These are phyloP conservation scores for Mycotypha africana DNA, from an alignment of 371 early-diverging fungal genomes.

Conservation along the genomic window DNA sequence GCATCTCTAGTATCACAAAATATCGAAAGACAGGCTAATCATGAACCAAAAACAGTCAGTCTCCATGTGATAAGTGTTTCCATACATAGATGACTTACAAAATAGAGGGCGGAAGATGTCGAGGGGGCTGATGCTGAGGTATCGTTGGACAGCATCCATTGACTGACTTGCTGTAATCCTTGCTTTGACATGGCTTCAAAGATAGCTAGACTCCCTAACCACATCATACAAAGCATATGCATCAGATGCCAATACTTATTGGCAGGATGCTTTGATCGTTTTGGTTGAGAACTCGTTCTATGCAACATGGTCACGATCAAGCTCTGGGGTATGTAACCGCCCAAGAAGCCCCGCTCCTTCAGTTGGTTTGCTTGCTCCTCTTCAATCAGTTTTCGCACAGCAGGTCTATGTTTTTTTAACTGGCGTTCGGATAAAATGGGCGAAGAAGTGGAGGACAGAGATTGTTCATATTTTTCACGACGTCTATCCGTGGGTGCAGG, in stretches of 20 bases:
- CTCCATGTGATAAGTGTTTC: no score
- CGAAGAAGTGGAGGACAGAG: slow-evolving; percentile 13
- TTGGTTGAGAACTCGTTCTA: slow-evolving; percentile 2
- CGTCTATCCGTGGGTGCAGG: slow-evolving; percentile 11
- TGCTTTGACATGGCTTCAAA: slow-evolving; percentile 27
- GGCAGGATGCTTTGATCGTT: slow-evolving; percentile 3
- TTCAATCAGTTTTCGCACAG: slow-evolving; percentile 12
- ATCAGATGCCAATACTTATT: slow-evolving; percentile 49
- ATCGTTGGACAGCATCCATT: no score
- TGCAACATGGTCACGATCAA: slow-evolving; percentile 9
- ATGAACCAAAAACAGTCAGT: not conserved
- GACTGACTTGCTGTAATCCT: slow-evolving; percentile 15
- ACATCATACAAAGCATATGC: slow-evolving; percentile 43
- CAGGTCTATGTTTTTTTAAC: slow-evolving; percentile 5
- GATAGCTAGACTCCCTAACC: slow-evolving; percentile 45
- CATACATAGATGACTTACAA: slow-evolving; percentile 18
- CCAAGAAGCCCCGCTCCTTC: slow-evolving; percentile 8
- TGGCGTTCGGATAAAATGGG: slow-evolving; percentile 8
- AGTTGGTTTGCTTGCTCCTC: slow-evolving; percentile 10
- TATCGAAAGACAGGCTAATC: slow-evolving; percentile 58
- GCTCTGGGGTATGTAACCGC: slow-evolving; percentile 5
- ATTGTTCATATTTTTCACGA: slow-evolving; percentile 14
- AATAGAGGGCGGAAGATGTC: slow-evolving; percentile 9
- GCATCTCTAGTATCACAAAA: slow-evolving; percentile 51
- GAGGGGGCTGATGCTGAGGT: no score